phyloP scores from a whole-genome alignment of 2,329 filamentous ascomycete species.

The Basipetospora chlamydospora region DNA sequence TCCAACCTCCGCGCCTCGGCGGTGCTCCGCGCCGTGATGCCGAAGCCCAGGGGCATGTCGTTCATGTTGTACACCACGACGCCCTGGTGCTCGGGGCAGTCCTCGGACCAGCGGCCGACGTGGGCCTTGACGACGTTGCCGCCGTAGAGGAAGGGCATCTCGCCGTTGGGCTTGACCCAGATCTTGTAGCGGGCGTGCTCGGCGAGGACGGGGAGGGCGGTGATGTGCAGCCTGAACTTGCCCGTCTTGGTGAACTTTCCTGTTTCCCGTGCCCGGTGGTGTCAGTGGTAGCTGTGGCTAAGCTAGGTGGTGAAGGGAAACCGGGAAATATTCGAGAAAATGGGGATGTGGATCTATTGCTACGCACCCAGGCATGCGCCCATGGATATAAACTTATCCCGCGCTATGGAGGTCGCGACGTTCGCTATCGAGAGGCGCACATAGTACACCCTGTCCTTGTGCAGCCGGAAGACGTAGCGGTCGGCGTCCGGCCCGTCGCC shows the following conservation, averaged over 20 bases:
- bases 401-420: conserved; percentile 70
- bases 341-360: no score
- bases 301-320: neutral
- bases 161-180: conserved; percentile 91
- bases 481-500: conserved; percentile 54
- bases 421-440: conserved; percentile 82
- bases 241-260: conserved; percentile 95
- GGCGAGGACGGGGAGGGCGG: conserved; percentile 71
- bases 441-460: conserved; percentile 80
- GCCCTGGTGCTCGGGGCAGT: conserved; percentile 86
- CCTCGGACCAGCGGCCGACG: conserved; percentile 73
- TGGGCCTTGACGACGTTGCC: conserved; percentile 63
- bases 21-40: conserved; percentile 76
- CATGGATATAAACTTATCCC: conserved; percentile 71
- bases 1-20: conserved; percentile 72
- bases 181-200: conserved; percentile 92
- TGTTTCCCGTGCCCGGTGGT: conserved; percentile 1
- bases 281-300: neutral
- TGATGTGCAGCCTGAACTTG: conserved; percentile 91
- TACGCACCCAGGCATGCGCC: conserved; percentile 64
- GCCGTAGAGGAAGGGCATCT: conserved; percentile 95
- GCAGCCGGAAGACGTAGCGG: conserved; percentile 73
- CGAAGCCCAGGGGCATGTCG: conserved; percentile 87
- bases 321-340: neutral
- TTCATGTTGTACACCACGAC: conserved; percentile 85